Base-by-base conservation (phyloP, 345 rosid species). In the Passiflora organensis region DNA sequence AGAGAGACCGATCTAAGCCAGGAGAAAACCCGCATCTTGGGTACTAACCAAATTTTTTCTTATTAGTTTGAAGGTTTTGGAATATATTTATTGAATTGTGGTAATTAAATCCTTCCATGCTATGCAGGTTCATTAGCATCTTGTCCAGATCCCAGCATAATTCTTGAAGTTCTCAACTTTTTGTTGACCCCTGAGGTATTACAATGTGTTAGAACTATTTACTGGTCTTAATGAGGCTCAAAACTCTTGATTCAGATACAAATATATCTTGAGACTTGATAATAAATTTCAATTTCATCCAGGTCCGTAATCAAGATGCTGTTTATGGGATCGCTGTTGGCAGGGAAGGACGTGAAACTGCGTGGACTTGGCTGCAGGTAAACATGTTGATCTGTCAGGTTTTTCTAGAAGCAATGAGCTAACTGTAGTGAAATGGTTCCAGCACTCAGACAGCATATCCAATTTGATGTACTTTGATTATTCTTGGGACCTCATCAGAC, bases 231-330 rank as follows among this genome's bases (percentile, higher is more conserved):
- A 6, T 41, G 57, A 57, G 45, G 51, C 34, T 54, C 39, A 43
- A 28, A 22, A 48, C 18, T 32, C n/a, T 25, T 39, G 8, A n/a
- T 25, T 60, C 32, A 8, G 32, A 42, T 13, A 34, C 6, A 14
- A 22, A 23, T 46, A 34, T 16, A 43, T 61, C 18, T 47, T 22
- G 21, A 38, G n/a, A 48, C 39, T 51, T 45, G 13, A 48, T 43
- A 38, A 32, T 37, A 18, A 15, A 28, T 62, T 28, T 13, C 64
- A 52, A 16, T 23, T 57, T 48, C 10, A 42, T 56, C 22, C 48
- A 91, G 98, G 98, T 88, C 48, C 96, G 96, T 17, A 77, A 72
- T 69, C 99, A 91, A 78, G 96, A 88, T 70, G 96, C 82, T 47
- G 66, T 86, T 42, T 78, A 42, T 70, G 96, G 91, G 53, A 81